Base-by-base conservation (phyloP, 345 rosid species). In the Kernera saxatilis region DNA sequence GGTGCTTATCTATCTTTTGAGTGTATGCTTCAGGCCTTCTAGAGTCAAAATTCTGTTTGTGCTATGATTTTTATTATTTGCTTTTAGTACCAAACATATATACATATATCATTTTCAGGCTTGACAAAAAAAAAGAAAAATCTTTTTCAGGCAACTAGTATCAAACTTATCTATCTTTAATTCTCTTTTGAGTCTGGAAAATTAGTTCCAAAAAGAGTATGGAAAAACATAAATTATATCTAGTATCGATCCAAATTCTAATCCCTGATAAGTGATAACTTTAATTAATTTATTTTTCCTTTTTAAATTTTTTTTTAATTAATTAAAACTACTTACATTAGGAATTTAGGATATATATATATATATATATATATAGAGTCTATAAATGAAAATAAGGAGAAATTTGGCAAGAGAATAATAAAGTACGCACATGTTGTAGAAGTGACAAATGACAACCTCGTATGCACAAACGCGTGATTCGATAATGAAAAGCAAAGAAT, bases 391-490 rank as follows among this genome's bases (percentile, higher is more conserved):
- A 46, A 48, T 32, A 41, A 69, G 15, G 11, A 26, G 5, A 44
- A 55, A 21, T n/a, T 69, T 39, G 25, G 56, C 29, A 33, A 35
- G 33, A 43, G 30, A 35, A 35, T 12, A 37, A 27, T 19, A 45
- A 32, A 23, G 8, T 26, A n/a, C n/a, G 61, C 18, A 60, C 43
- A 37, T 71, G 52, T 59, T 35, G 46, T 49, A 49, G 41, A 51
- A 71, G 44, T 71, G 68, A 30, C 26, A 62, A 51, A 71, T 71
- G 62, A 40, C 27, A 62, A 72, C 70, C 71, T 72, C 70, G 77
- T 64, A 55, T 73, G 71, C 54, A 55, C 43, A 46, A 73, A 64
- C 59, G 22, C 65, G 58, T 55, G 77, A 64, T 63, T 63, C 40
- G 30, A 52, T 53, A 11, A 43, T 36, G 2, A 49, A 57, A 71